Conservation (phyloP, 140 eudicot species). For the Stevia rebaudiana region DNA sequence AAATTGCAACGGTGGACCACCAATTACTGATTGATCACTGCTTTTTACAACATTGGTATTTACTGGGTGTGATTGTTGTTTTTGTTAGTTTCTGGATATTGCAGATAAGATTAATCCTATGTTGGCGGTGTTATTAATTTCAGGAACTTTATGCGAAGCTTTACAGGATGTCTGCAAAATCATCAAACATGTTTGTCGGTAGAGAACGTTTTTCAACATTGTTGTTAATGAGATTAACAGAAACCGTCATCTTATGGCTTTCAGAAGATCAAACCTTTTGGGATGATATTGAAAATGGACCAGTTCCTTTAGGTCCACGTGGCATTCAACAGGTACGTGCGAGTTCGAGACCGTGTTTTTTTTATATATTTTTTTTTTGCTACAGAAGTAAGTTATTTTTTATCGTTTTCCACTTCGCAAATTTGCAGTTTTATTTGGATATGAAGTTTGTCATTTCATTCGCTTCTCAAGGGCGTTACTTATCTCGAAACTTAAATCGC, state of each 20-base stretch:
- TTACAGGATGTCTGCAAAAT: constrained; percentile 80
- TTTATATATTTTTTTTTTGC: not conserved
- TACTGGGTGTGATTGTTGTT: too few species aligned
- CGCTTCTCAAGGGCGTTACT: constrained; percentile 95
- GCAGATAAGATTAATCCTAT: constrained; percentile 15
- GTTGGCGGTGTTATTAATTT: constrained; percentile 10
- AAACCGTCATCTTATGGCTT: constrained; percentile 90
- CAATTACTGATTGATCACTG: too few species aligned
- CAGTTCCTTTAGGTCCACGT: constrained; percentile 74
- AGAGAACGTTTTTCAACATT: constrained; percentile 91
- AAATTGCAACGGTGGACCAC: too few species aligned
- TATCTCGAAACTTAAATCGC: constrained; percentile 74
- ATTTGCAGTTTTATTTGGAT: constrained; percentile 83
- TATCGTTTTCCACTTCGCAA: constrained; percentile 6
- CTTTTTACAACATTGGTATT: too few species aligned
- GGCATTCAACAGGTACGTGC: constrained; percentile 88
- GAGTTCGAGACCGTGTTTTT: not conserved
- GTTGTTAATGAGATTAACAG: constrained; percentile 90
- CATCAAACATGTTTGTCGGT: constrained; percentile 90
- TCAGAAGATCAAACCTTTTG: constrained; percentile 94
- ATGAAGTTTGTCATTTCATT: constrained; percentile 90
- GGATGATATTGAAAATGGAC: constrained; percentile 96
- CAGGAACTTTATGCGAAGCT: constrained; percentile 89
- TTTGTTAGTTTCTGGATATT: too few species aligned
- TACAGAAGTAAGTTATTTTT: not conserved